Percentiles rank a stretch among this genome's conserved stretches.
These are phyloP conservation scores for Penicillium argentinense DNA, from an alignment of 495 filamentous ascomycete species.

Conservation along the genomic window DNA sequence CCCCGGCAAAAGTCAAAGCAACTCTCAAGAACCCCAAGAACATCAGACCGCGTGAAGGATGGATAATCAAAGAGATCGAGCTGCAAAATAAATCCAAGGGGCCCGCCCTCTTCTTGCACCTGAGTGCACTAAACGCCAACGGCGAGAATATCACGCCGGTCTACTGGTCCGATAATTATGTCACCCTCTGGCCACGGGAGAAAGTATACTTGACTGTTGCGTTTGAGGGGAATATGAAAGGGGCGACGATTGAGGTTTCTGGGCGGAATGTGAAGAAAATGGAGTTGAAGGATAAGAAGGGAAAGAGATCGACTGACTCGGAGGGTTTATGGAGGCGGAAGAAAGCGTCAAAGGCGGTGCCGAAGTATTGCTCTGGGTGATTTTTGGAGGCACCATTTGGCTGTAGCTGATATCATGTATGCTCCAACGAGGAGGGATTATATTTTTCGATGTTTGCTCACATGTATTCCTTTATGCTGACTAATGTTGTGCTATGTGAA, in stretches of 20 bases:
- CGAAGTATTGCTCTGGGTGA: too few relatives aligned
- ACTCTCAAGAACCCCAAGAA: constrained; percentile 7
- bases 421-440: too few relatives aligned
- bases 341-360: too few relatives aligned
- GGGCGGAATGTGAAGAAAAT: constrained; percentile 12
- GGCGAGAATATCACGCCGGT: constrained; percentile 49
- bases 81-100: constrained; percentile 53
- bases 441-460: too few relatives aligned
- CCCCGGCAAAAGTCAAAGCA: constrained; percentile 34
- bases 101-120: constrained; percentile 57
- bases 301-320: too few relatives aligned
- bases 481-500: too few relatives aligned
- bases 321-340: too few relatives aligned
- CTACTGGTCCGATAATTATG: constrained; percentile 62
- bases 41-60: neutral
- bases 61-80: constrained; percentile 23
- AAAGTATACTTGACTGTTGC: constrained; percentile 34
- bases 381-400: too few relatives aligned
- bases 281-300: neutral
- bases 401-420: too few relatives aligned
- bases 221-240: constrained; percentile 13
- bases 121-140: constrained; percentile 43
- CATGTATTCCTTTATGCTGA: too few relatives aligned
- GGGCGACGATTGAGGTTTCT: constrained; percentile 2
- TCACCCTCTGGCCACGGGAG: constrained; percentile 61